These are phyloP conservation scores for Metrosideros polymorpha DNA, from an alignment of 441 rosid species.

Conservation along the genomic window DNA sequence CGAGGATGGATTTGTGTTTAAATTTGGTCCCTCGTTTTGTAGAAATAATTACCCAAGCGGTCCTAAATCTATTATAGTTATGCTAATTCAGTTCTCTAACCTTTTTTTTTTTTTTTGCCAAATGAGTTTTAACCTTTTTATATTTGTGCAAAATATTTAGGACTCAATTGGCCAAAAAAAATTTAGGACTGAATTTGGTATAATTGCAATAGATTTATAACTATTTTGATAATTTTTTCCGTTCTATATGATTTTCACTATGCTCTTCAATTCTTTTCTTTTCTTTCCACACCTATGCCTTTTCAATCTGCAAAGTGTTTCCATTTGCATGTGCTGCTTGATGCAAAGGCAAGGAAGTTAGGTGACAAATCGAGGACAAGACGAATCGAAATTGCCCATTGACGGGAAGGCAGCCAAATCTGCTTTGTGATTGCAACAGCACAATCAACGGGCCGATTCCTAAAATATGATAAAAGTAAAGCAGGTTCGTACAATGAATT, in stretches of 20 bases:
- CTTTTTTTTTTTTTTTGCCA: too few relatives aligned
- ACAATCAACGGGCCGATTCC: background rate
- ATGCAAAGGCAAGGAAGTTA: background rate
- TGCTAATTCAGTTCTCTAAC: too few relatives aligned
- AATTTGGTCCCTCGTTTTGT: background rate
- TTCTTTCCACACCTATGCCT: background rate
- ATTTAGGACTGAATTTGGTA: too few relatives aligned
- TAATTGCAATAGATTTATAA: too few relatives aligned
- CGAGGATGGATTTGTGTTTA: background rate
- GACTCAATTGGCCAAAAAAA: too few relatives aligned
- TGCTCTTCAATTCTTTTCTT: background rate
- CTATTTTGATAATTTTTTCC: too few relatives aligned
- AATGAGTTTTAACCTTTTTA: too few relatives aligned
- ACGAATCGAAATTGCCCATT: background rate
- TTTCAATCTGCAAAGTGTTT: background rate
- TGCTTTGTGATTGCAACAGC: background rate
- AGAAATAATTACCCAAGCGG: too few relatives aligned
- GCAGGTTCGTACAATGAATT: background rate
- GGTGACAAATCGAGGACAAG: background rate
- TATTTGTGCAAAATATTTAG: too few relatives aligned
- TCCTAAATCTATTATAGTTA: too few relatives aligned
- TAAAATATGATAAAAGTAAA: background rate
- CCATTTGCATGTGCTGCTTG: background rate
- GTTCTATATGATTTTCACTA: background rate
- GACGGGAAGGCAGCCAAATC: background rate